These are phyloP conservation scores for Brettanomyces bruxellensis DNA, from an alignment of 805 yeast species.

Conservation along the genomic window DNA sequence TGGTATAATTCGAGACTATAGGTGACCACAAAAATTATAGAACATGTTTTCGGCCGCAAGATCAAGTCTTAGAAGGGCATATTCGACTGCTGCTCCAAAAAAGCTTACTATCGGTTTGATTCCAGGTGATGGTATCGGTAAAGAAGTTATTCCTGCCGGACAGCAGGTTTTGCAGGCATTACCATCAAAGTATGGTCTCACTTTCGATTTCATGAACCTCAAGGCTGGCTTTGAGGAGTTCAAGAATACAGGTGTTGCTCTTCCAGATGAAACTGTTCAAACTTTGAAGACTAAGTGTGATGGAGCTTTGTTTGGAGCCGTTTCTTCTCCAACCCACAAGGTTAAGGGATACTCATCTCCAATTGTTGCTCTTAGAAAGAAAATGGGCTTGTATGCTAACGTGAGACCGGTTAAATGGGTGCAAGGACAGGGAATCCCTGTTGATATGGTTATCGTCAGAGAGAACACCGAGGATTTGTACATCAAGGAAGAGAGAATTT, in stretches of 20 bases:
- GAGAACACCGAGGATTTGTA: slow-evolving; percentile 98
- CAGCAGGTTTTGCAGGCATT: slow-evolving; percentile 75
- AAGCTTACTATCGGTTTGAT: slow-evolving; percentile 59
- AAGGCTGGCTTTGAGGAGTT: slow-evolving; percentile 94
- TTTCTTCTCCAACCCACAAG: slow-evolving; percentile 86
- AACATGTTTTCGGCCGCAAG: slow-evolving; percentile 18
- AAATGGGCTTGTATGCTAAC: slow-evolving; percentile 88
- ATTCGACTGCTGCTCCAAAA: slow-evolving; percentile 31
- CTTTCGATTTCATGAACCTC: slow-evolving; percentile 78
- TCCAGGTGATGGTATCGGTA: slow-evolving; percentile 98
- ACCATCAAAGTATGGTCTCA: slow-evolving; percentile 64
- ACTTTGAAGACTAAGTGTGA: slow-evolving; percentile 75
- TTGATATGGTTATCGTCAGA: slow-evolving; percentile 95
- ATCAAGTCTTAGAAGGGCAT: slow-evolving; percentile 20
- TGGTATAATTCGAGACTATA: too few relatives aligned
- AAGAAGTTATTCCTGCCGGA: slow-evolving; percentile 97
- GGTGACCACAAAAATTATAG: too few relatives aligned
- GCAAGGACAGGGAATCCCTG: slow-evolving; percentile 75
- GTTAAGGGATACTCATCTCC: slow-evolving; percentile 98
- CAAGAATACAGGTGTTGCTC: slow-evolving; percentile 89
- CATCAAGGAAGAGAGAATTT: slow-evolving; percentile 84
- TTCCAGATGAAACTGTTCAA: slow-evolving; percentile 87
- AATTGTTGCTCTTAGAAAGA: slow-evolving; percentile 96
- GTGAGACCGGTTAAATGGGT: slow-evolving; percentile 97
- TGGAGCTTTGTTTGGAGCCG: slow-evolving; percentile 98